Base-by-base conservation (phyloP, 306 rosid species). In the Acacia crassicarpa region DNA sequence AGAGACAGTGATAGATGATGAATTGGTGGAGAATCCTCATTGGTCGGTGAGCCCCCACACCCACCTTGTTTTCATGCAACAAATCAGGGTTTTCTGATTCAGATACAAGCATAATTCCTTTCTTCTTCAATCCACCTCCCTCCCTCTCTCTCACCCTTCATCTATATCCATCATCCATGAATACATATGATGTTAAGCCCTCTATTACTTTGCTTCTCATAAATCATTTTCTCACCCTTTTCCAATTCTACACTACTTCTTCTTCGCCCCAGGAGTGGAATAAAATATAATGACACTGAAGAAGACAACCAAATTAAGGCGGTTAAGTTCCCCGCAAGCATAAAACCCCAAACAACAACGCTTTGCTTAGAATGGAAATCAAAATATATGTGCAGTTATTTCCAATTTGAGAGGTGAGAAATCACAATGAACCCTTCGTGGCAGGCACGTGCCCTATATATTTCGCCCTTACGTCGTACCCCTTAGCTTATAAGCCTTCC, bases 291-390 rank as follows among this genome's bases (percentile, higher is more conserved):
- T 8, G 30, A 22, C 45, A 82, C 23, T 83, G 48, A 81, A 76
- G 74, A 83, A 67, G 51, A 78, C 5, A 40, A 43, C 80, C 81
- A 68, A 40, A 53, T 74, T 19, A 58, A 25, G 87, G 67, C 46
- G 86, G 89, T 90, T 86, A 86, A 78, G 85, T 88, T 83, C 10
- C 78, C 81, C 45, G 72, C 81, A 86, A 90, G 91, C 75, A 84
- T 88, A 15, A 80, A 82, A 75, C 54, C 79, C 81, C 83, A 76
- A 73, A 78, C 85, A 73, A 78, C 85, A 77, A 86, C 75, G 73
- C 89, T 90, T 90, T 83, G 90, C 94, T 86, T 90, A 83, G 84
- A 88, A 90, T 84, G 88, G 87, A 90, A 84, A 62, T 84, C 76
- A 22, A 74, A 66, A 23, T 2, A 66, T 1, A 74, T 61, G 69